These are phyloP conservation scores for Mollisia scopiformis DNA, from an alignment of 2,329 filamentous ascomycete species.

Conservation along the genomic window DNA sequence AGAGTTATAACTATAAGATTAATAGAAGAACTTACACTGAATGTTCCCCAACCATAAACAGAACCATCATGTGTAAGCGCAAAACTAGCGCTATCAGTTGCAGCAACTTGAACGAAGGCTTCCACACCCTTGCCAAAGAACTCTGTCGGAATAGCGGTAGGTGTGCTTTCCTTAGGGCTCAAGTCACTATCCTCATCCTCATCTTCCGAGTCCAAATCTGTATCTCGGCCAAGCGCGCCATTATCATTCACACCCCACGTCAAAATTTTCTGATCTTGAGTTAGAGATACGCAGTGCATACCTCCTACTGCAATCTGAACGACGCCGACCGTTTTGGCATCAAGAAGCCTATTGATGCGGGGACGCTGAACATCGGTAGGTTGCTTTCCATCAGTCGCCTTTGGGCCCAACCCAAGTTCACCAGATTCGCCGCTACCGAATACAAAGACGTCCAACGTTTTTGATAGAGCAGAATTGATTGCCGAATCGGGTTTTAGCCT, in stretches of 20 bases:
- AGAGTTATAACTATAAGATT: no score
- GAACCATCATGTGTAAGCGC: slow-evolving; percentile 74
- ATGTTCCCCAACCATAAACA: slow-evolving; percentile 84
- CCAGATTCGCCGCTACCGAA: slow-evolving; percentile 79
- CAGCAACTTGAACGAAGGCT: slow-evolving; percentile 67
- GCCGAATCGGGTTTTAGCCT: no score
- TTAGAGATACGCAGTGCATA: slow-evolving; percentile 79
- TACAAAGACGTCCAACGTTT: slow-evolving; percentile 69
- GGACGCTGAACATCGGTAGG: slow-evolving; percentile 74
- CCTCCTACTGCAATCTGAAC: slow-evolving; percentile 78
- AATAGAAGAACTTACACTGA: slow-evolving; percentile 56
- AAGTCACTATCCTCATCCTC: slow-evolving; percentile 50
- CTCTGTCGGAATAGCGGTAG: slow-evolving; percentile 60
- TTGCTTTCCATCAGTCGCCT: slow-evolving; percentile 59
- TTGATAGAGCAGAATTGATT: no score
- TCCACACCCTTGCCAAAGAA: slow-evolving; percentile 56
- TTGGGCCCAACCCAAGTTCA: slow-evolving; percentile 79
- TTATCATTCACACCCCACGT: slow-evolving; percentile 90
- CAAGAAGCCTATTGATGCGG: slow-evolving; percentile 65
- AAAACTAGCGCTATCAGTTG: slow-evolving; percentile 76
- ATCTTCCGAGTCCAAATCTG: slow-evolving; percentile 48
- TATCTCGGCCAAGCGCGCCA: slow-evolving; percentile 77
- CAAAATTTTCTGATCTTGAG: slow-evolving; percentile 77
- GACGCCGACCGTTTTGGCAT: slow-evolving; percentile 60
- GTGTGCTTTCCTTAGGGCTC: slow-evolving; percentile 55